phyloP scores from a whole-genome alignment of 192 early-diverging fungal genomes.

The Linnemannia exigua region DNA sequence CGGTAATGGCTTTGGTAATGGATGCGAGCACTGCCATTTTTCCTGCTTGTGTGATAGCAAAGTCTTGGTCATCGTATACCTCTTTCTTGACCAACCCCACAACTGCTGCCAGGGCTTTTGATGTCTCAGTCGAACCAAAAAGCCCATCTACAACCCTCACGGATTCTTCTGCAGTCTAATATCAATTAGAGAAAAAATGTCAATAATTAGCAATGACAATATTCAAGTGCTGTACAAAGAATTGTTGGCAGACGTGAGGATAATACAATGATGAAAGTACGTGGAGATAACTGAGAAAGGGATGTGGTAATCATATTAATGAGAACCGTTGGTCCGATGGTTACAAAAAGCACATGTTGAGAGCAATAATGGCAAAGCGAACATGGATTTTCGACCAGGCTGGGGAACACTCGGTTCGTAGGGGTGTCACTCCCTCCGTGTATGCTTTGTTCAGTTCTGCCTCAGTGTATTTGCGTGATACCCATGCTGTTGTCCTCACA shows the following conservation, averaged over 20 bases:
- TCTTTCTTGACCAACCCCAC: conserved; percentile 85
- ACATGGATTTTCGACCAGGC: neutral
- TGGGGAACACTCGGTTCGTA: neutral
- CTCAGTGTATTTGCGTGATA: neutral
- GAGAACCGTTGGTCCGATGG: neutral
- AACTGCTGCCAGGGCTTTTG: conserved; percentile 85
- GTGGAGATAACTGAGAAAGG: neutral
- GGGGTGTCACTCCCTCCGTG: neutral
- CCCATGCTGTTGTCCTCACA: neutral
- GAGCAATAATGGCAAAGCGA: neutral
- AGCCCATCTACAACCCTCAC: conserved; percentile 94
- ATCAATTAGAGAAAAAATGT: neutral
- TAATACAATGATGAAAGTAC: neutral
- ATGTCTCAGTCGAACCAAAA: conserved; percentile 96
- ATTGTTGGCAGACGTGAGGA: conserved; percentile 7
- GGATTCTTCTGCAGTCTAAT: conserved; percentile 86
- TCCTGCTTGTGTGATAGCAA: conserved; percentile 71
- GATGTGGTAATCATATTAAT: conserved; percentile 2
- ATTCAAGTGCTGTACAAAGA: neutral
- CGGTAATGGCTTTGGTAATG: conserved; percentile 86
- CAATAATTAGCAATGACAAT: neutral
- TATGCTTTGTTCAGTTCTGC: neutral
- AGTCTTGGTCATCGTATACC: conserved; percentile 76
- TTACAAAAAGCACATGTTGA: conserved; percentile 11
- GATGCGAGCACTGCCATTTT: conserved; percentile 77